phyloP scores from a whole-genome alignment of 371 early-diverging fungal genomes.

The Lichtheimia ornata region DNA sequence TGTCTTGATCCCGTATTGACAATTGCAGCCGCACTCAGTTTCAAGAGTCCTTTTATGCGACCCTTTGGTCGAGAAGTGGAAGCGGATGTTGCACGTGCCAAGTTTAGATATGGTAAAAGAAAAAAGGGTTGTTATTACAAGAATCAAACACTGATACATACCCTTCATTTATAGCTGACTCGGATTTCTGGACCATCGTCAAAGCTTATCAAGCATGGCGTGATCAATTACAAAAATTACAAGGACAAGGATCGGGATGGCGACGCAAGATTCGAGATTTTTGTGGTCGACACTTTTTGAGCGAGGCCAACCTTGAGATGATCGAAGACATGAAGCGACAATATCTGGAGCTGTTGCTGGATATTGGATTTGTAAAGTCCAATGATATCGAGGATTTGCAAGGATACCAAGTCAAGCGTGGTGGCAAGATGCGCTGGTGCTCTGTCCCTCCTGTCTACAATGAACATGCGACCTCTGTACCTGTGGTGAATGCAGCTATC shows the following conservation, averaged over 20 bases:
- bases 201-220: conserved; percentile 78
- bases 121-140: background rate
- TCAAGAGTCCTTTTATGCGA: conserved; percentile 71
- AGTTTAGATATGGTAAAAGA: conserved; percentile 40
- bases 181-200: conserved; percentile 80
- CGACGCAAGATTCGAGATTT: conserved; percentile 48
- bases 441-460: conserved; percentile 51
- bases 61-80: conserved; percentile 74
- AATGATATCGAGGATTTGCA: conserved; percentile 12
- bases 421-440: conserved; percentile 39
- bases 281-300: conserved; percentile 59
- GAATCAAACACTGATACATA: conserved; percentile 1
- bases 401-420: conserved; percentile 21
- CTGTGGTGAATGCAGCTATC: conserved; percentile 68
- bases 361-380: conserved; percentile 71
- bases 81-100: conserved; percentile 54
- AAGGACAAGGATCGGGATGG: conserved; percentile 23
- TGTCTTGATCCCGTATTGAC: conserved; percentile 84
- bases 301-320: conserved; percentile 62
- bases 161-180: conserved; percentile 39
- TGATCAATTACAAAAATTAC: conserved; percentile 28
- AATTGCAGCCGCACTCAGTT: conserved; percentile 75
- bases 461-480: conserved; percentile 35
- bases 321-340: conserved; percentile 85
- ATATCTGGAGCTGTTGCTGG: conserved; percentile 69